Conservation (phyloP, 2,329 filamentous ascomycete genomes). For the Penicillium sp. region DNA sequence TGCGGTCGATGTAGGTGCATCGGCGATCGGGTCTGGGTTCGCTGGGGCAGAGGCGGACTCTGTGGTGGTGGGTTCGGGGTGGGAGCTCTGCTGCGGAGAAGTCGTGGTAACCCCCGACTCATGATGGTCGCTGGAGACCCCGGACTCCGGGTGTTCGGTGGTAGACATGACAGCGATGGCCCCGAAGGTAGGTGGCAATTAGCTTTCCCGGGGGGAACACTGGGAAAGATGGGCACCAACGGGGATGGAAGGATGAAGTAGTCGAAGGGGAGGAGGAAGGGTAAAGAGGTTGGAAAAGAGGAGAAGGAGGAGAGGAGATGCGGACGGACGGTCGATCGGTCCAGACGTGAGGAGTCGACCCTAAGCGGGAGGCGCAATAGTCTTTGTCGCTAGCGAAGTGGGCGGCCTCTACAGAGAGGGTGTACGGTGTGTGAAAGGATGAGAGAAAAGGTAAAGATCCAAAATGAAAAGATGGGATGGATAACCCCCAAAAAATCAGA, state of each 20-base stretch:
- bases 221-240: slow-evolving; percentile 13
- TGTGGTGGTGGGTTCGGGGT: slow-evolving; percentile 24
- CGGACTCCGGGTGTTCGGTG: slow-evolving; percentile 32
- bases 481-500: neutral
- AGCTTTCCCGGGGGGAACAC: slow-evolving; percentile 12
- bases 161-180: slow-evolving; percentile 30
- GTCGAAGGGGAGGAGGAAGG: slow-evolving; percentile 7
- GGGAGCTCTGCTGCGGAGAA: slow-evolving; percentile 28
- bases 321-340: slow-evolving; percentile 23
- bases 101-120: slow-evolving; percentile 24
- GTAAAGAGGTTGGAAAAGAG: slow-evolving; percentile 8
- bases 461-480: neutral
- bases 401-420: neutral
- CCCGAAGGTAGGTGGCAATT: slow-evolving; percentile 26
- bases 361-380: slow-evolving; percentile 25
- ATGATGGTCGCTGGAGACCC: slow-evolving; percentile 28
- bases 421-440: neutral
- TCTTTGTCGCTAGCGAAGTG: slow-evolving; percentile 20
- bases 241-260: slow-evolving; percentile 2
- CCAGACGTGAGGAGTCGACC: slow-evolving; percentile 34
- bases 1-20: slow-evolving; percentile 18
- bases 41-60: slow-evolving; percentile 20
- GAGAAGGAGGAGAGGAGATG: slow-evolving; percentile 12
- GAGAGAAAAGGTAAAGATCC: neutral
- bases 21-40: slow-evolving; percentile 20